Conservation (phyloP, 1,284 basidiomycete genomes). For the Blastosporella zonata region DNA sequence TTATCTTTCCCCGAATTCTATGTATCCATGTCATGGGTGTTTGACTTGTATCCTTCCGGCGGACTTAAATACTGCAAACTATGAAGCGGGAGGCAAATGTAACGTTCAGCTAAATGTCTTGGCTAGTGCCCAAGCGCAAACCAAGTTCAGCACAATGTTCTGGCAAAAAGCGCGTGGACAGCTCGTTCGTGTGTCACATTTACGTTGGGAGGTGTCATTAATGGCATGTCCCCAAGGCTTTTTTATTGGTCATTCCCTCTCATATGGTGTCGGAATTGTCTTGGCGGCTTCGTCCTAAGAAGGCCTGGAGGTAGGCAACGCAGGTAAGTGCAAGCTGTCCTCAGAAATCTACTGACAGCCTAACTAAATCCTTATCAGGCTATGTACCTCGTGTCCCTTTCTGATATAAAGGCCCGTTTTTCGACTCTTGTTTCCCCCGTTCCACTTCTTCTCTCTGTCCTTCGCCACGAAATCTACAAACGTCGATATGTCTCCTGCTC, state of each 20-base stretch:
- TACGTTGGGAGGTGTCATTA: constrained; percentile 9
- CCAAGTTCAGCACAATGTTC: too few relatives aligned
- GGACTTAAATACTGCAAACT: too few relatives aligned
- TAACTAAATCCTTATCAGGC: constrained; percentile 3
- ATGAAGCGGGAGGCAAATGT: too few relatives aligned
- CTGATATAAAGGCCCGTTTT: neutral
- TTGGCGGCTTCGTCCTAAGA: constrained; percentile 13
- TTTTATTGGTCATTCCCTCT: neutral
- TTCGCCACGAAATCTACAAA: neutral
- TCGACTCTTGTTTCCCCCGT: neutral
- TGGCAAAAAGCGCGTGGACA: neutral
- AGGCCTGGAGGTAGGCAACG: constrained; percentile 2
- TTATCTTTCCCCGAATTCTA: neutral
- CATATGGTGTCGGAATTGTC: constrained; percentile 3
- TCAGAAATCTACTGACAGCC: too few relatives aligned
- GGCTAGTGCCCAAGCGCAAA: neutral
- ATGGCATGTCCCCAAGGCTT: neutral
- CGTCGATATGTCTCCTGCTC: constrained; percentile 26
- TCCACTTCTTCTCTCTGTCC: neutral
- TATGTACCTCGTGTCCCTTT: neutral
- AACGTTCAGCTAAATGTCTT: neutral
- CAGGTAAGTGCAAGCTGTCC: too few relatives aligned
- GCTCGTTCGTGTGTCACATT: constrained; percentile 1
- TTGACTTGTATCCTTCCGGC: too few relatives aligned
- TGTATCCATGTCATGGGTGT: too few relatives aligned